These are phyloP conservation scores for Sclerotinia nivalis DNA, from an alignment of 2,329 filamentous ascomycete genomes.

Conservation along the genomic window DNA sequence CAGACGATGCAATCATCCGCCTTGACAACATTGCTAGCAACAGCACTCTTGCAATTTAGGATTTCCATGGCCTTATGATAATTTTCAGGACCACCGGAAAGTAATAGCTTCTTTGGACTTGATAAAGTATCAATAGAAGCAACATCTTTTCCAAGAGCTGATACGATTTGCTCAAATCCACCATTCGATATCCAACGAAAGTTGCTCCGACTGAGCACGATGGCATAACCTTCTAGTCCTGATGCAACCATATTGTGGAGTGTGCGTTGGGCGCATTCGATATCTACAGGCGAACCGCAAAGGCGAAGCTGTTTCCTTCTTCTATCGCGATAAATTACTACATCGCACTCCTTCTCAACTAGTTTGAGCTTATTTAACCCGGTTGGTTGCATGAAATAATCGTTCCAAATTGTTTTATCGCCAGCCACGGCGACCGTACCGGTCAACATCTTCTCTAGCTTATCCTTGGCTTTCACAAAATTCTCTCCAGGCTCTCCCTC, in stretches of 20 bases:
- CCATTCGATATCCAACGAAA: background rate
- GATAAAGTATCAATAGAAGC: conserved; percentile 33
- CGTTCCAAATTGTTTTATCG: conserved; percentile 41
- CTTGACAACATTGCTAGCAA: background rate
- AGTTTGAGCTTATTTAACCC: conserved; percentile 27
- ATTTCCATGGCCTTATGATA: background rate
- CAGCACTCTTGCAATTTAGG: conserved; percentile 12
- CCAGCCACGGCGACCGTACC: conserved; percentile 39
- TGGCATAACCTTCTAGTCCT: conserved; percentile 32
- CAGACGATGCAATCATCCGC: conserved; percentile 5
- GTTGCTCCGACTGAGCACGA: conserved; percentile 37
- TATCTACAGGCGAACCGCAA: background rate
- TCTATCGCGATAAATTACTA: conserved; percentile 15
- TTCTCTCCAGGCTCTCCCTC: conserved; percentile 42
- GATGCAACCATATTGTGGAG: conserved; percentile 37
- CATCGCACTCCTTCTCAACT: background rate
- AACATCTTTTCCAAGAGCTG: conserved; percentile 1
- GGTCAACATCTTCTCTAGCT: conserved; percentile 41
- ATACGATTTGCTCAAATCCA: conserved; percentile 7
- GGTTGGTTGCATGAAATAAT: conserved; percentile 25
- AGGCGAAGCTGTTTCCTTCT: background rate
- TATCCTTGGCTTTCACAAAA: conserved; percentile 41
- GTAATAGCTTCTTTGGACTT: background rate
- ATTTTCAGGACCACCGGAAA: background rate
- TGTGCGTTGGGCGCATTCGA: conserved; percentile 28